Conservation (phyloP, 345 rosid genomes). For the Kandelia obovata region DNA sequence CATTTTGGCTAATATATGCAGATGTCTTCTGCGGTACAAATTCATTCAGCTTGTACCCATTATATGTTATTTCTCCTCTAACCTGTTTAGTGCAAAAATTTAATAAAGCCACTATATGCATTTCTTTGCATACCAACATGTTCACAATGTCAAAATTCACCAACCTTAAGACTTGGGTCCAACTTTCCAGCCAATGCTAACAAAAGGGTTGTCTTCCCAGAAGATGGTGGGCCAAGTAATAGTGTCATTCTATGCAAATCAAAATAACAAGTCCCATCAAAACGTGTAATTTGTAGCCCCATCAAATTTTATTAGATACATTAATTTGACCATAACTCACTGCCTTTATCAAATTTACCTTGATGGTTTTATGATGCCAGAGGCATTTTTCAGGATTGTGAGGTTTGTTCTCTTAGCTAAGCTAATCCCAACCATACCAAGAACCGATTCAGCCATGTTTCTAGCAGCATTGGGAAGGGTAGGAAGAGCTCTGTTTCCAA, state of each 20-base stretch:
- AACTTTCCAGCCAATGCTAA: conserved; percentile 69
- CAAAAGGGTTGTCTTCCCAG: conserved; percentile 74
- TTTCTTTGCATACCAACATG: neutral
- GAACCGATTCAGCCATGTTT: conserved; percentile 63
- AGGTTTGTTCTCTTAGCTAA: conserved; percentile 62
- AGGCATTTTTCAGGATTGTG: conserved; percentile 72
- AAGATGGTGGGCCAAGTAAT: conserved; percentile 78
- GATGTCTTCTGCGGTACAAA: conserved; percentile 16
- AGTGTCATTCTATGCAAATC: conserved; percentile 37
- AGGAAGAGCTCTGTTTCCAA: conserved; percentile 87
- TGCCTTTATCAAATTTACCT: conserved; percentile 31
- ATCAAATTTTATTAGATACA: neutral
- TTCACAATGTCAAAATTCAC: neutral
- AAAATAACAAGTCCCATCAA: neutral
- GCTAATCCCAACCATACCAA: conserved; percentile 50
- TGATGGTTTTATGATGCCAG: conserved; percentile 68
- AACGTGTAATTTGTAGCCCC: neutral
- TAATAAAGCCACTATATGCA: neutral
- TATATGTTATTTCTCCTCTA: conserved; percentile 33
- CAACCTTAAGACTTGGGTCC: conserved; percentile 57
- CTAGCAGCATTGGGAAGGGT: conserved; percentile 62
- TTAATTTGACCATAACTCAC: neutral
- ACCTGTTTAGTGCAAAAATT: conserved; percentile 39
- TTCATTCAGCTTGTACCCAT: conserved; percentile 1
- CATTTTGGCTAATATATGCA: conserved; percentile 13